phyloP scores from a whole-genome alignment of 164 flowering plant genomes.

The Chimonanthus praecox region DNA sequence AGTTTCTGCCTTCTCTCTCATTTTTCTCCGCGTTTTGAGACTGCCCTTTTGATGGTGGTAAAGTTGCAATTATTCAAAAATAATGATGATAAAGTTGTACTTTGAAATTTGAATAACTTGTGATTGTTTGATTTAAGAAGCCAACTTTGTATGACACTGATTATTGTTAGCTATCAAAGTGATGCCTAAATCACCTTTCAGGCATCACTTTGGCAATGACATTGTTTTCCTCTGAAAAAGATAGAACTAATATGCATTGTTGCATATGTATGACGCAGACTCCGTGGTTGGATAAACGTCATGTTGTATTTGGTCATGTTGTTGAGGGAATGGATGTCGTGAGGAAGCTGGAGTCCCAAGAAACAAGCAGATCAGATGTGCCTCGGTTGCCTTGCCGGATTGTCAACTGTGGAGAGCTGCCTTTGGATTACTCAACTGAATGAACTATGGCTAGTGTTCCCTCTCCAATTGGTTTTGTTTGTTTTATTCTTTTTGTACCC shows the following conservation, averaged over 20 bases:
- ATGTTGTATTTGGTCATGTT: slow-evolving; percentile 76
- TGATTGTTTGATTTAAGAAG: neutral
- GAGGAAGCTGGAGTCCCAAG: slow-evolving; percentile 52
- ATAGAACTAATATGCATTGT: slow-evolving; percentile 9
- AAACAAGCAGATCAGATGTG: slow-evolving; percentile 54
- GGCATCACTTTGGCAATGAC: neutral
- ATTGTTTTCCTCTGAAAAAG: neutral
- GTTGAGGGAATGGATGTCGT: slow-evolving; percentile 69
- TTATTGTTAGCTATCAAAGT: neutral
- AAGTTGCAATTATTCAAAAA: neutral
- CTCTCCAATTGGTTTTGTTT: neutral
- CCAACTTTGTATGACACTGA: neutral
- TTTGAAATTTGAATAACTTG: neutral
- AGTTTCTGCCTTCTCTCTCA: neutral
- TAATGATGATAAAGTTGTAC: neutral
- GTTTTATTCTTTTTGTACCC: neutral
- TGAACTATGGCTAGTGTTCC: neutral
- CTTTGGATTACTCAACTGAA: slow-evolving; percentile 29
- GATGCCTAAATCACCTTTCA: neutral
- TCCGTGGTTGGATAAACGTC: slow-evolving; percentile 78
- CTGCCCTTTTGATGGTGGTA: neutral
- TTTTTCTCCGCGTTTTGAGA: neutral
- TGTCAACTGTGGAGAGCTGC: slow-evolving; percentile 62
- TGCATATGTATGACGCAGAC: slow-evolving; percentile 35
- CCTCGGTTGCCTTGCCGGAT: slow-evolving; percentile 60